phyloP scores from a whole-genome alignment of 1,284 basidiomycete species.

The Agroathelia rolfsii region DNA sequence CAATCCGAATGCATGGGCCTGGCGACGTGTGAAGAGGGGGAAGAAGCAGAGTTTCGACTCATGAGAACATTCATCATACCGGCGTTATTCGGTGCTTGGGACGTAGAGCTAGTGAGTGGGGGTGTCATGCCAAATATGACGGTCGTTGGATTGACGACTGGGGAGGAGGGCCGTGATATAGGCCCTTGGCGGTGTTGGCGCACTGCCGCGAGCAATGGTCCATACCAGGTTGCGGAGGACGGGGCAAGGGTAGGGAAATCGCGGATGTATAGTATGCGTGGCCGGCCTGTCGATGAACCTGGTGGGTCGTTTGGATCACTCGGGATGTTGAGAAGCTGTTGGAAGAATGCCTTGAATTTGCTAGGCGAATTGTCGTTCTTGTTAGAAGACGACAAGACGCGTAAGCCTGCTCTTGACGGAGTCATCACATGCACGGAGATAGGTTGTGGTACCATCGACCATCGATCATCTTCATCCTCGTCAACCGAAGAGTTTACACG shows the following conservation, averaged over 20 bases:
- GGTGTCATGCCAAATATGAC: conserved; percentile 81
- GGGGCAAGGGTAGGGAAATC: conserved; percentile 69
- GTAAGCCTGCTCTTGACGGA: no score
- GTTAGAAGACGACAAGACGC: conserved; percentile 31
- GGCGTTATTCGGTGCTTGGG: conserved; percentile 21
- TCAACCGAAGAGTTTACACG: conserved; percentile 23
- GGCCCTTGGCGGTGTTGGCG: conserved; percentile 59
- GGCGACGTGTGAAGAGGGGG: conserved; percentile 14
- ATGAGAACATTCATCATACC: conserved; percentile 33
- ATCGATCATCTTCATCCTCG: conserved; percentile 32
- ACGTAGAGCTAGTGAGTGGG: conserved; percentile 35
- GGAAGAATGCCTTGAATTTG: conserved; percentile 62
- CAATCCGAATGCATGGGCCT: conserved; percentile 36
- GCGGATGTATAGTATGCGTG: conserved; percentile 77
- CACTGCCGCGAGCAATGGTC: conserved; percentile 66
- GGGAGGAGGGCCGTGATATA: conserved; percentile 42
- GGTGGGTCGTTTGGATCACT: conserved; percentile 20
- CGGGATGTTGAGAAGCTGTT: conserved; percentile 56
- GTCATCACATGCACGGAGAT: conserved; percentile 56
- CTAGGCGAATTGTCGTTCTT: conserved; percentile 32
- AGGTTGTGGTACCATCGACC: no score
- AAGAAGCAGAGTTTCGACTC: conserved; percentile 23
- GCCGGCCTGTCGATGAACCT: conserved; percentile 24
- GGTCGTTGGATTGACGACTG: conserved; percentile 59
- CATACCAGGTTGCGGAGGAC: conserved; percentile 71